phyloP scores from a whole-genome alignment of 2,329 filamentous ascomycete species.

The Arthrobotrys pseudoclavata region DNA sequence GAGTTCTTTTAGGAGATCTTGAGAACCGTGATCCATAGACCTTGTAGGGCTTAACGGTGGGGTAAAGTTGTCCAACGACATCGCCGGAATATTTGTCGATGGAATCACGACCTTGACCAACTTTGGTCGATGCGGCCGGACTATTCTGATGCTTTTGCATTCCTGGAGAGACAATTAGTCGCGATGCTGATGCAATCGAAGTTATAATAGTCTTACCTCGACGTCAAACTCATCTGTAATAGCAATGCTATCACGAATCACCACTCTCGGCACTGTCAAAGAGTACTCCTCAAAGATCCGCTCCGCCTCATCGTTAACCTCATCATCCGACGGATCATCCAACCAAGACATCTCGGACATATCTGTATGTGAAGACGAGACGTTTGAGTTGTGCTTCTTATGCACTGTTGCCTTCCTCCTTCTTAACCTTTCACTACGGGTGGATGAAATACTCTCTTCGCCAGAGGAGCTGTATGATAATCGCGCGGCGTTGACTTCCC shows the following conservation, averaged over 20 bases:
- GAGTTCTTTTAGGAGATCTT: constrained; percentile 34
- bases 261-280: constrained; percentile 10
- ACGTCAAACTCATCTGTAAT: constrained; percentile 44
- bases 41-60: constrained; percentile 44
- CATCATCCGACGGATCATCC: constrained; percentile 53
- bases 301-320: constrained; percentile 54
- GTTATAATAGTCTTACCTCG: constrained; percentile 20
- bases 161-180: constrained; percentile 26
- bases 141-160: constrained; percentile 49
- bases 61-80: constrained; percentile 44
- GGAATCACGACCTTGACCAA: constrained; percentile 36
- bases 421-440: constrained; percentile 31
- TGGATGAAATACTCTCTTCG: constrained; percentile 54
- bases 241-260: constrained; percentile 32
- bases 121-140: constrained; percentile 37
- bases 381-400: constrained; percentile 39
- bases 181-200: not conserved
- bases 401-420: constrained; percentile 49
- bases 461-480: constrained; percentile 49
- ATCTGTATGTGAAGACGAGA: constrained; percentile 29
- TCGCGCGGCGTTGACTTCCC: constrained; percentile 40
- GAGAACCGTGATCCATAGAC: constrained; percentile 4
- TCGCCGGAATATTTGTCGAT: constrained; percentile 24
- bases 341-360: constrained; percentile 54
- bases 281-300: constrained; percentile 57